Conservation (phyloP, 441 rosid species). For the Adansonia grandidieri region DNA sequence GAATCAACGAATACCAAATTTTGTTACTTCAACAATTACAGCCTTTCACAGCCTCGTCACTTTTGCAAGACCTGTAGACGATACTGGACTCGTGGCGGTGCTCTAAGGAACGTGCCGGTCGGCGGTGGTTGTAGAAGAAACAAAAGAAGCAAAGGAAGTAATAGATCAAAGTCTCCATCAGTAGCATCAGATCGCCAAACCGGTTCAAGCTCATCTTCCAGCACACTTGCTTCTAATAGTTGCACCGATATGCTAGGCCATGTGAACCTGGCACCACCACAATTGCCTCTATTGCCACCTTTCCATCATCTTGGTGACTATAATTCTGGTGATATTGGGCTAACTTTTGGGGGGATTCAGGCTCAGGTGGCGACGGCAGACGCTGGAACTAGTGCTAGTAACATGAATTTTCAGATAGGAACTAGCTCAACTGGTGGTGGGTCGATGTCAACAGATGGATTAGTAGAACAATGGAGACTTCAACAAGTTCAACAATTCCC, state of each 20-base stretch:
- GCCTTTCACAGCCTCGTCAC: constrained; percentile 66
- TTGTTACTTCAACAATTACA: constrained; percentile 69
- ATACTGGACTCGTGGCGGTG: constrained; percentile 70
- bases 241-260: constrained; percentile 38
- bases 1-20: constrained; percentile 64
- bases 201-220: constrained; percentile 32
- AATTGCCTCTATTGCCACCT: constrained; percentile 41
- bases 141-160: constrained; percentile 42
- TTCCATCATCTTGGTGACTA: constrained; percentile 44
- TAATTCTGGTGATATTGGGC: constrained; percentile 39
- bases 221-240: constrained; percentile 41
- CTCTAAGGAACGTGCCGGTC: constrained; percentile 63
- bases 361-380: constrained; percentile 28
- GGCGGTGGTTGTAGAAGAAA: constrained; percentile 70
- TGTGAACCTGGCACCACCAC: constrained; percentile 32
- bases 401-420: constrained; percentile 39
- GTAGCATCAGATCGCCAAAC: constrained; percentile 32
- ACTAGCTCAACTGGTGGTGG: constrained; percentile 37
- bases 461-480: constrained; percentile 55
- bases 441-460: constrained; percentile 28
- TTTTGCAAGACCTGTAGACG: constrained; percentile 67
- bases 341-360: constrained; percentile 46
- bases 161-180: constrained; percentile 45
- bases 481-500: constrained; percentile 55
- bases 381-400: constrained; percentile 11